Percentiles rank a stretch among this genome's conserved stretches.
These are phyloP conservation scores for Phalaenopsis hybrid DNA, from an alignment of 116 monocot species.

Conservation along the genomic window DNA sequence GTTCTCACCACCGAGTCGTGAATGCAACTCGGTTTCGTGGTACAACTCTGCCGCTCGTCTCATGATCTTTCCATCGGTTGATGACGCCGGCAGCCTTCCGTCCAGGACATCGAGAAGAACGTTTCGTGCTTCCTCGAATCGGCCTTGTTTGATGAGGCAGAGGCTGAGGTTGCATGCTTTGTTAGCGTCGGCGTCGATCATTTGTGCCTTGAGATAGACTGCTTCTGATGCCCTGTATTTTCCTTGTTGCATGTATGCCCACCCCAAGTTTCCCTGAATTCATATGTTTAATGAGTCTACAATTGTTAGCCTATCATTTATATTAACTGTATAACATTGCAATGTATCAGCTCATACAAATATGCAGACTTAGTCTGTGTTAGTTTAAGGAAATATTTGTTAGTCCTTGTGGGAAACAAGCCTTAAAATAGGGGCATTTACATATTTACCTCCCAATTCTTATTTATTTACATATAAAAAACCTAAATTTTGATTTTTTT, in stretches of 20 bases:
- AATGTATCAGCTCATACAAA: too few relatives aligned
- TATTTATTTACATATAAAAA: too few relatives aligned
- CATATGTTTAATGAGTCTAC: too few relatives aligned
- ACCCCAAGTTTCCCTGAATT: slow-evolving; percentile 18
- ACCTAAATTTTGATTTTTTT: too few relatives aligned
- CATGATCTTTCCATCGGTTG: not conserved
- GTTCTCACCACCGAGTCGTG: not conserved
- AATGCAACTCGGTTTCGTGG: slow-evolving; percentile 1
- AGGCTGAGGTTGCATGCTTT: slow-evolving; percentile 21
- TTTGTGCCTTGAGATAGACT: slow-evolving; percentile 9
- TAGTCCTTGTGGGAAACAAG: too few relatives aligned
- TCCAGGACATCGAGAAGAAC: slow-evolving; percentile 5
- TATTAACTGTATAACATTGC: too few relatives aligned
- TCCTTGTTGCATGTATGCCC: slow-evolving; percentile 19
- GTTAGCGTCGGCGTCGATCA: slow-evolving; percentile 16
- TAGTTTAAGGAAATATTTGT: too few relatives aligned
- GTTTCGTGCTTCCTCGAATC: slow-evolving; percentile 6
- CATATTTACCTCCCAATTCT: too few relatives aligned
- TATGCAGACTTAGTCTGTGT: too few relatives aligned
- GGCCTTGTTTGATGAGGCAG: slow-evolving; percentile 16
- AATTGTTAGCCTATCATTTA: too few relatives aligned
- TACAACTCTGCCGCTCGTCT: slow-evolving; percentile 8
- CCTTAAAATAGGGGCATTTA: slow-evolving; percentile 12
- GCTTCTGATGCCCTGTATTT: slow-evolving; percentile 16
- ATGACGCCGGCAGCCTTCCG: not conserved